These are phyloP conservation scores for Vanrija sp. DNA, from an alignment of 1,284 basidiomycete species.

Conservation along the genomic window DNA sequence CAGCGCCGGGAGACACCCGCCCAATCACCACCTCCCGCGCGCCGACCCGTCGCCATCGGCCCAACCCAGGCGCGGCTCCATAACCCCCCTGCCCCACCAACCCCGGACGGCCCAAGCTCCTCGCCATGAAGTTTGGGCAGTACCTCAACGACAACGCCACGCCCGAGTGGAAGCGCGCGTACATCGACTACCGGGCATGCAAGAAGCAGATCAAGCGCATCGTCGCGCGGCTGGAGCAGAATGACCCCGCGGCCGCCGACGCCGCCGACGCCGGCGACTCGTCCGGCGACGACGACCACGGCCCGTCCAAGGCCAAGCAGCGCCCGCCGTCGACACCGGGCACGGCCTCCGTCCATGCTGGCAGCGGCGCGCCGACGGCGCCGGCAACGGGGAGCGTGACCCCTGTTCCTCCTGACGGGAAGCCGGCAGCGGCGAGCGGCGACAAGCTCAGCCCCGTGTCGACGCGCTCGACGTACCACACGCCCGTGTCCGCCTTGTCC, in stretches of 20 bases:
- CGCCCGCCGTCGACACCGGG: neutral
- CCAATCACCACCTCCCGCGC: no score
- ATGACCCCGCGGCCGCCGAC: slow-evolving; percentile 7
- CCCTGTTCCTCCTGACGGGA: neutral
- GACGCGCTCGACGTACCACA: neutral
- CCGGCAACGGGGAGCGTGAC: neutral
- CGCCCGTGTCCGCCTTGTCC: neutral
- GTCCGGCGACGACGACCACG: slow-evolving; percentile 43
- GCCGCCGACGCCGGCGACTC: slow-evolving; percentile 20
- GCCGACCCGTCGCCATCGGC: no score
- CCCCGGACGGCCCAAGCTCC: neutral
- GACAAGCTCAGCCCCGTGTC: no score
- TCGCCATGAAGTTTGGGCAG: slow-evolving; percentile 11
- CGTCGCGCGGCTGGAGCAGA: slow-evolving; percentile 25
- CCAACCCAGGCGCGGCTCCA: neutral
- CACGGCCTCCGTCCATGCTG: neutral
- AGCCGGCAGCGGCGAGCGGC: neutral
- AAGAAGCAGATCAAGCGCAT: slow-evolving; percentile 50
- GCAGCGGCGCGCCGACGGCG: neutral
- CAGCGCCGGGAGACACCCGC: no score
- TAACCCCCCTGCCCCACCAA: neutral
- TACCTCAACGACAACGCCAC: slow-evolving; percentile 48
- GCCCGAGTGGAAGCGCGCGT: slow-evolving; percentile 50
- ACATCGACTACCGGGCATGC: slow-evolving; percentile 49
- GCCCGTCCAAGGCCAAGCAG: slow-evolving; percentile 27